These are phyloP conservation scores for Polygonum maritimum DNA, from an alignment of 148 eudicot genomes.

Conservation along the genomic window DNA sequence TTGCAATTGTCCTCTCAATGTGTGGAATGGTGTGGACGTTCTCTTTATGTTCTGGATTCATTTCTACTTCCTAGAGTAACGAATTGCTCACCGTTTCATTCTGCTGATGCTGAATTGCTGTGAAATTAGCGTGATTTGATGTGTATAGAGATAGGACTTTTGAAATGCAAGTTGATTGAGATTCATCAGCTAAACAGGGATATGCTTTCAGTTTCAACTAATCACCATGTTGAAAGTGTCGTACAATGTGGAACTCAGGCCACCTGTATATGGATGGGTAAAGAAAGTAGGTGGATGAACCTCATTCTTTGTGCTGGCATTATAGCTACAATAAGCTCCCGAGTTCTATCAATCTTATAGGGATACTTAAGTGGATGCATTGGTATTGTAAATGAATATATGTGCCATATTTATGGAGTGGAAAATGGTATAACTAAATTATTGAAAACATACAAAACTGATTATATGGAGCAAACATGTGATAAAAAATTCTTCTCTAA, in stretches of 20 bases:
- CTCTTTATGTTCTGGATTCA: neutral
- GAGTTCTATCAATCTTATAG: neutral
- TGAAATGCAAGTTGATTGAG: neutral
- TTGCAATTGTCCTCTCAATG: neutral
- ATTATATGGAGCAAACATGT: no score
- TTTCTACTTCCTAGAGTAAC: no score
- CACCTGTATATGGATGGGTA: neutral
- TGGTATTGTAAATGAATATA: neutral
- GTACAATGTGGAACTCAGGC: neutral
- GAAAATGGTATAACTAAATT: no score
- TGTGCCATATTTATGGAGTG: no score
- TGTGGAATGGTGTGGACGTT: neutral
- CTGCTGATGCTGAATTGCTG: neutral
- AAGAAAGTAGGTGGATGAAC: neutral
- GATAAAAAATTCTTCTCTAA: no score
- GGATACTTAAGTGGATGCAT: neutral
- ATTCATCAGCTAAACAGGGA: neutral
- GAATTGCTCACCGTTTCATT: neutral
- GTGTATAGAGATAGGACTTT: neutral
- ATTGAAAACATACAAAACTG: no score
- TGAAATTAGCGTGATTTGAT: neutral
- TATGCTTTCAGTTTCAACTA: neutral
- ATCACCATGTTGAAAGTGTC: neutral
- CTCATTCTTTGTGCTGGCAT: neutral
- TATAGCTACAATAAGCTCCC: neutral